These are phyloP conservation scores for Coemansia sp. DNA, from an alignment of 192 early-diverging fungal genomes.

Conservation along the genomic window DNA sequence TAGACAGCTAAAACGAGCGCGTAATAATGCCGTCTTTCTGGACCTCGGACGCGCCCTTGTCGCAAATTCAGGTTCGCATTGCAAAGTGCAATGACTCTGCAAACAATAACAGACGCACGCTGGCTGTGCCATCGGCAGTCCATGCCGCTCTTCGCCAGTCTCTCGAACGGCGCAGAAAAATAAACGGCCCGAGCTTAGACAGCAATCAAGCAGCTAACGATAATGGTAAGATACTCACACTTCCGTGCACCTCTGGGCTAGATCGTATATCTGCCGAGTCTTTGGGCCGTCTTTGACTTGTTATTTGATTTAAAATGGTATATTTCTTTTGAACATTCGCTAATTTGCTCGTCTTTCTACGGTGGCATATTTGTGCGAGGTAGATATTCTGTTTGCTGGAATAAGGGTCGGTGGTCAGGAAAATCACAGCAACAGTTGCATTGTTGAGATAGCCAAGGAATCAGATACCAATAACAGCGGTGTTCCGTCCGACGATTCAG, in stretches of 20 bases:
- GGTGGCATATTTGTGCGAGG: not conserved
- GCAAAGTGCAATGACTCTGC: not conserved
- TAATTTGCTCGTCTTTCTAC: not conserved
- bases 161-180: slow-evolving; percentile 16
- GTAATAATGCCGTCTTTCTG: slow-evolving; percentile 43
- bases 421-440: not conserved
- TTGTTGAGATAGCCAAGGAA: not conserved
- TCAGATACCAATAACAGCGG: not conserved
- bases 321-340: not conserved
- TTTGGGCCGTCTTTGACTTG: no score
- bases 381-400: not conserved
- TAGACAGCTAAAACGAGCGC: not conserved
- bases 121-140: slow-evolving; percentile 16
- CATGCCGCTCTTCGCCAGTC: slow-evolving; percentile 18
- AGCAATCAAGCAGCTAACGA: not conserved
- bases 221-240: not conserved
- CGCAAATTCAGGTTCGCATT: slow-evolving; percentile 37
- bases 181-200: not conserved
- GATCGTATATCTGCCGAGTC: no score
- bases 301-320: no score
- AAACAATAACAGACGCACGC: slow-evolving; percentile 4
- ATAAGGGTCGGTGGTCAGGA: not conserved
- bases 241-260: no score
- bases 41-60: slow-evolving; percentile 48
- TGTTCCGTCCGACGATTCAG: not conserved